Base-by-base conservation (phyloP, 768 basidiomycete species). In the Lactarius psammicola region DNA sequence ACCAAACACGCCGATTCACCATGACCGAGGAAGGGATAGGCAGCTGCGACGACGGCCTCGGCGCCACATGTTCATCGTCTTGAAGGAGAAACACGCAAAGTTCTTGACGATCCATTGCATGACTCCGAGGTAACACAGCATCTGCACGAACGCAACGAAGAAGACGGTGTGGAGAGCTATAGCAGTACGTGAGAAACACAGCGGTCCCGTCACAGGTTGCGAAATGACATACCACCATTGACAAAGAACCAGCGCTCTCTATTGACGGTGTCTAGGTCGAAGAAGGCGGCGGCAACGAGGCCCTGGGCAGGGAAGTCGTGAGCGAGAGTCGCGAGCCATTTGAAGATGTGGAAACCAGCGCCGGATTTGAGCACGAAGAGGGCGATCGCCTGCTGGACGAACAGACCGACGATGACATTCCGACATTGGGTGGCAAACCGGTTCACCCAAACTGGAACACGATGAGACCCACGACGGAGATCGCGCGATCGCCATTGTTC, bases 81-180 rank as follows among this genome's bases (percentile, higher is more conserved):
- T 94, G 80, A 92, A 94, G 83, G 96, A 95, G 78, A 95, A 84
- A 91, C 91, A 94, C 3, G 94, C 94, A 72, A 96, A 94, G 74
- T 92, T 80, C 71, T 84, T 84, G 76, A 96, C 85, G 71, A 96
- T 76, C 93, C 94, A 96, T 79, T 95, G 92, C 92, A 96, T 95
- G 36, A 92, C 89, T 57, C 94, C 91, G 61, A 92, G 78, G 76
- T 94, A 90, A 79, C 94, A 94, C 77, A 92, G 75, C n/a, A n/a
- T n/a, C n/a, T n/a, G n/a, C n/a, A n/a, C n/a, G n/a, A n/a, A n/a
- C n/a, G n/a, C n/a, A n/a, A n/a, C n/a, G n/a, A n/a, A n/a, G n/a
- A n/a, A n/a, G n/a, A n/a, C n/a, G n/a, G n/a, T n/a, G n/a, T n/a
- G n/a, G n/a, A n/a, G n/a, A n/a, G n/a, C n/a, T n/a, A n/a, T n/a